These are phyloP conservation scores for Xerocomus amazonicus DNA, from an alignment of 1,284 basidiomycete species.

Conservation along the genomic window DNA sequence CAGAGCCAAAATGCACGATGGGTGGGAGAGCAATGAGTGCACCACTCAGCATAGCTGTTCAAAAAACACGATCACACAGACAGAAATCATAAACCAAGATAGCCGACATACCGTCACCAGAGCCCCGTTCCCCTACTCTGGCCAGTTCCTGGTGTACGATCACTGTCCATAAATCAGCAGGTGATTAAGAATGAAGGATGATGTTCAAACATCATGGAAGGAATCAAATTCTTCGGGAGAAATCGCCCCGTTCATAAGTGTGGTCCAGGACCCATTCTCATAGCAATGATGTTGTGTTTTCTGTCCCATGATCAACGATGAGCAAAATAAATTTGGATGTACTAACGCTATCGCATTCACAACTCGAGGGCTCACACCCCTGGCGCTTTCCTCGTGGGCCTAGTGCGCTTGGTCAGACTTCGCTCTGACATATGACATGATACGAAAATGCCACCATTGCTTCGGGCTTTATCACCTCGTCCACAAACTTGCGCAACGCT, in stretches of 20 bases:
- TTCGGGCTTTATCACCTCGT: constrained; percentile 42
- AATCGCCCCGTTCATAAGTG: neutral
- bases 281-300: constrained; percentile 66
- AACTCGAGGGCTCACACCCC: constrained; percentile 44
- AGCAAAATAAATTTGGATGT: neutral
- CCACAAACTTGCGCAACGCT: constrained; percentile 37
- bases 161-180: neutral
- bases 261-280: constrained; percentile 59
- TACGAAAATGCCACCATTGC: constrained; percentile 31
- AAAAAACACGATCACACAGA: neutral
- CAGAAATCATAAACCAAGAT: neutral
- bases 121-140: neutral
- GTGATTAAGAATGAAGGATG: neutral
- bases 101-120: neutral
- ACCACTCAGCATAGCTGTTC: neutral
- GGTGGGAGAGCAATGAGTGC: neutral
- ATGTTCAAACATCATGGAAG: neutral
- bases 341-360: constrained; percentile 34
- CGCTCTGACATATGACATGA: neutral
- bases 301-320: constrained; percentile 22
- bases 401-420: constrained; percentile 21
- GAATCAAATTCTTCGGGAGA: neutral
- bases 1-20: neutral
- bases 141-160: neutral
- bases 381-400: constrained; percentile 53